These are phyloP conservation scores for Aspergillus asperescens DNA, from an alignment of 495 filamentous ascomycete genomes.

Conservation along the genomic window DNA sequence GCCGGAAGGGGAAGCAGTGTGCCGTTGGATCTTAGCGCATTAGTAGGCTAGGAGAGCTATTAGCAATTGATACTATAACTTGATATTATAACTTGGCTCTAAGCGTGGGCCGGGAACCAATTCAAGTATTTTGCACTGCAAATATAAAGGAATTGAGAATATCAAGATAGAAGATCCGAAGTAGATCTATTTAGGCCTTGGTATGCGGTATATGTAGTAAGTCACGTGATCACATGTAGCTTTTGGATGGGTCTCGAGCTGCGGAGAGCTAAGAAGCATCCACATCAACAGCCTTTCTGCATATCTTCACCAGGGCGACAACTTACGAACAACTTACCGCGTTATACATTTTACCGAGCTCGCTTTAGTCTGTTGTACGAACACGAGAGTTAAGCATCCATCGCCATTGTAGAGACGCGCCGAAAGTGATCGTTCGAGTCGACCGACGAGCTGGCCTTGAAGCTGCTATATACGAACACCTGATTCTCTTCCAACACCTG, in stretches of 20 bases:
- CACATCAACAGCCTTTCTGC: not conserved
- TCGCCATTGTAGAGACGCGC: not conserved
- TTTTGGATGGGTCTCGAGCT: not conserved
- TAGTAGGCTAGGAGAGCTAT: constrained; percentile 25
- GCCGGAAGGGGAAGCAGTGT: constrained; percentile 92
- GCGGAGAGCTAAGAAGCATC: not conserved
- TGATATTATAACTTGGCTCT: not conserved
- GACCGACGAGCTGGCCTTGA: not conserved
- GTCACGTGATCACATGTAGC: constrained; percentile 1
- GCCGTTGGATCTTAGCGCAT: constrained; percentile 69
- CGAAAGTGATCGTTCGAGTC: not conserved
- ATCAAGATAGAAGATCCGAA: too few relatives aligned
- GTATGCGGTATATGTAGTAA: too few relatives aligned
- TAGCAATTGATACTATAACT: not conserved
- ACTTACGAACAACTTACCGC: not conserved
- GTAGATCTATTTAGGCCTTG: too few relatives aligned
- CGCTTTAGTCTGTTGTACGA: not conserved
- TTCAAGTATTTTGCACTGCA: not conserved
- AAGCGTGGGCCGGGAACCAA: not conserved
- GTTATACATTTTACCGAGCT: not conserved
- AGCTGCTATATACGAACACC: not conserved
- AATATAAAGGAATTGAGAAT: not conserved
- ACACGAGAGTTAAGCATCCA: not conserved
- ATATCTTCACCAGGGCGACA: not conserved
- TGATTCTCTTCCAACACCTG: not conserved